phyloP scores from a whole-genome alignment of 2,329 filamentous ascomycete genomes.

The Colletotrichum truncatum region DNA sequence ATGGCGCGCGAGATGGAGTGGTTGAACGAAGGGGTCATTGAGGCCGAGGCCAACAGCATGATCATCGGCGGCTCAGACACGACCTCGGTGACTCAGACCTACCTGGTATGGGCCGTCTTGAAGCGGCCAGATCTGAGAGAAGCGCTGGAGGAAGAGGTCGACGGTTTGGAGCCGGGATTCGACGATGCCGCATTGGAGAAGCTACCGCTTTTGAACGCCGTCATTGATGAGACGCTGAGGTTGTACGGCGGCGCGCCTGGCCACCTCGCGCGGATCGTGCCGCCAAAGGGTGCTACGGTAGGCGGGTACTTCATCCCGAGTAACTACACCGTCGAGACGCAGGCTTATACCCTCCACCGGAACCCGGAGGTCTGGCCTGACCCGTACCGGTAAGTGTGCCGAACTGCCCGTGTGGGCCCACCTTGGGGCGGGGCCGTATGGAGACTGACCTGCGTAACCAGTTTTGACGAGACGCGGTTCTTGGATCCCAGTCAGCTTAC shows the following conservation, averaged over 20 bases:
- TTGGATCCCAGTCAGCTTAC: not conserved
- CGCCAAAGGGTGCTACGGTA: slow-evolving; percentile 48
- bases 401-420: accelerated
- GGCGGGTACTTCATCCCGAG: slow-evolving; percentile 49
- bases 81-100: slow-evolving; percentile 59
- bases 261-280: slow-evolving; percentile 49
- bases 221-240: slow-evolving; percentile 56
- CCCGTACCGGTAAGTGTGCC: slow-evolving; percentile 38
- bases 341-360: slow-evolving; percentile 57
- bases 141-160: slow-evolving; percentile 45
- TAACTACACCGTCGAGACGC: slow-evolving; percentile 49
- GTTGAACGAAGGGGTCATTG: slow-evolving; percentile 41
- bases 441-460: not conserved
- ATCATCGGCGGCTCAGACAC: slow-evolving; percentile 63
- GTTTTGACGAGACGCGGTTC: slow-evolving; percentile 24
- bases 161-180: slow-evolving; percentile 33
- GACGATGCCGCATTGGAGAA: slow-evolving; percentile 42
- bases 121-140: slow-evolving; percentile 39
- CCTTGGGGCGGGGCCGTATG: not conserved
- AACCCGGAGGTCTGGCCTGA: slow-evolving; percentile 50
- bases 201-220: slow-evolving; percentile 50
- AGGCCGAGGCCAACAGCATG: slow-evolving; percentile 49
- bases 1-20: not conserved
- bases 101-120: slow-evolving; percentile 52
- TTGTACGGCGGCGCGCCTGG: slow-evolving; percentile 51